A percentile compares a stretch with the other conserved stretches of the same genome.
Evolutionary conservation across 768 basidiomycete genomes (phyloP).

Genomic region (Pholiota molesta): DNA sequence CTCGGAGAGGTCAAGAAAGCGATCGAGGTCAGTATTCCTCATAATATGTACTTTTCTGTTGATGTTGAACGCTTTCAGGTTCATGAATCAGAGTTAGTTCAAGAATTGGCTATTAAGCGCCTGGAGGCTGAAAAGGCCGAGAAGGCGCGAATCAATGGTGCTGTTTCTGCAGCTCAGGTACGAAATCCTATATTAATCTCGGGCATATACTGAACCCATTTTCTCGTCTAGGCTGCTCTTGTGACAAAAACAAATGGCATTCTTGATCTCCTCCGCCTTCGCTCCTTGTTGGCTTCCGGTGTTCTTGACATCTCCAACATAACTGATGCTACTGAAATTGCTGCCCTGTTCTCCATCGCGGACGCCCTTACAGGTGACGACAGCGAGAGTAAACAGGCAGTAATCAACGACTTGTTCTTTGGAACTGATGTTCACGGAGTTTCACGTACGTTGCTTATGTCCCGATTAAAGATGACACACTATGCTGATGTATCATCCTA

Average conservation of each 20-base stretch:
- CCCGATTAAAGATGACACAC: neutral
- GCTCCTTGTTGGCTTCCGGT: slow-evolving; percentile 47
- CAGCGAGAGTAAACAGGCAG: slow-evolving; percentile 47
- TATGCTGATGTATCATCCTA: slow-evolving; percentile 16
- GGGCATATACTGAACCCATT: neutral
- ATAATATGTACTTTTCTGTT: slow-evolving; percentile 2
- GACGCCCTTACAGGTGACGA: slow-evolving; percentile 62
- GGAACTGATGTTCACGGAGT: slow-evolving; percentile 66
- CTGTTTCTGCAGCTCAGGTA: slow-evolving; percentile 65
- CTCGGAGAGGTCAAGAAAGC: slow-evolving; percentile 82
- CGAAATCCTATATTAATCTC: slow-evolving; percentile 13
- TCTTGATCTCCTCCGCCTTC: slow-evolving; percentile 63
- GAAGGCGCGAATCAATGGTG: slow-evolving; percentile 54
- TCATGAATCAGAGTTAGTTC: slow-evolving; percentile 64
- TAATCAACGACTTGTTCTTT: slow-evolving; percentile 58
- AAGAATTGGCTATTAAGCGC: slow-evolving; percentile 56
- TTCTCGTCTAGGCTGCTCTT: slow-evolving; percentile 42
- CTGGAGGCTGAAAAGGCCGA: slow-evolving; percentile 60
- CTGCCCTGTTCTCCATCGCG: slow-evolving; percentile 54
- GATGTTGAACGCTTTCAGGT: slow-evolving; percentile 39
- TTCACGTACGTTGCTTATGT: slow-evolving; percentile 47
- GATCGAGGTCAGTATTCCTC: slow-evolving; percentile 63
- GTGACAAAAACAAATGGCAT: slow-evolving; percentile 50
- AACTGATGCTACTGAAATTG: slow-evolving; percentile 53
- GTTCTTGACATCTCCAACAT: slow-evolving; percentile 43